Base-by-base conservation (phyloP, 495 filamentous ascomycete species). In the Jackrogersella multiformis region DNA sequence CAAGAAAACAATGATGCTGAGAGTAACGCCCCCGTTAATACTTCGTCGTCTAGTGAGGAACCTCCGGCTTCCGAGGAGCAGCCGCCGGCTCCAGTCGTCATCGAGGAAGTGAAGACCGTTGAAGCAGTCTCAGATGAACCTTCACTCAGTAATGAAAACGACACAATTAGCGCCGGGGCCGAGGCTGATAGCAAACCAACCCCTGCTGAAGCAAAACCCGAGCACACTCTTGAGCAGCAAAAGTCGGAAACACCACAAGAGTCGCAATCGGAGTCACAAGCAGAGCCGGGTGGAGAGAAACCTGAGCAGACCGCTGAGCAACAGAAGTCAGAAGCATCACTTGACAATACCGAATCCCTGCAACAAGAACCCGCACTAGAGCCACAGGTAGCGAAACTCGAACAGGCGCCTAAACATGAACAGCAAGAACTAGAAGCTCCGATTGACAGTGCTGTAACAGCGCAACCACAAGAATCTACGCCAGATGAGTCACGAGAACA, bases 41-140 rank as follows among this genome's bases (percentile, higher is more conserved):
- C 61, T 16, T 13, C 45, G 5, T 13, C 61, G 3, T 36, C 51
- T 30, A 16, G 20, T 20, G 67, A 44, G 13, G 61, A 63, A 28
- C 35, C 45, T 12, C 16, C 48, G 8, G 26, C 26, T 26, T 1
- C 30, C 12, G 41, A 7, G 15, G 61, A 62, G 56, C 53, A 54
- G 21, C 5, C 59, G 0, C 39, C 54, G 16, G 49, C 28, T 16
- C 59, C 13, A 38, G 21, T 12, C n/a, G 18, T 12, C 4, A 26
- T 24, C 5, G 61, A 65, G 26, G 59, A 56, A 24, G 16, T 53
- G 10, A 56, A 54, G 18, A 48, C 34, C 0, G 10, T 15, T 26
- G 45, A 57, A 30, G 28, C 34, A 18, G 18, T n/a, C 0, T 32
- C 42, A 44, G 45, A 38, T 13, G 24, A 61, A 23, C 6, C 18